These are phyloP conservation scores for Starmerella apis DNA, from an alignment of 805 yeast genomes.

Conservation along the genomic window DNA sequence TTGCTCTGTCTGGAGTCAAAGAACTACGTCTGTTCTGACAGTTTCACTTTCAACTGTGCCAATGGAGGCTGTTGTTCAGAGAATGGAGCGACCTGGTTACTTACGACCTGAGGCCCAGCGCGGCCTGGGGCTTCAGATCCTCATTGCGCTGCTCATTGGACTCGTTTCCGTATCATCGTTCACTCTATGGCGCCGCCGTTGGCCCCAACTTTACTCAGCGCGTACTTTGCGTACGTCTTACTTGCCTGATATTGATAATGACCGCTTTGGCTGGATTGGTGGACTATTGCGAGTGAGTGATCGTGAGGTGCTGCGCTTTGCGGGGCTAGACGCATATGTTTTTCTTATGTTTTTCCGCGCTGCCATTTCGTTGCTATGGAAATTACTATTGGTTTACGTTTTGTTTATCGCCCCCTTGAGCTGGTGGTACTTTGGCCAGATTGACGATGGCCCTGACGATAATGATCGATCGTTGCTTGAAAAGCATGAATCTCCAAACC, in stretches of 20 bases:
- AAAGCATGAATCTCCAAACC: conserved; percentile 10
- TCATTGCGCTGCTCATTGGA: conserved; percentile 62
- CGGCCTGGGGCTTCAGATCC: conserved; percentile 67
- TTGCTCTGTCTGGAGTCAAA: no score
- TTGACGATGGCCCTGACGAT: conserved; percentile 41
- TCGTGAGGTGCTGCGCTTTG: conserved; percentile 68
- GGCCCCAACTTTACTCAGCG: conserved; percentile 80
- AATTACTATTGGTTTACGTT: conserved; percentile 60
- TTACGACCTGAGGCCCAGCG: conserved; percentile 32
- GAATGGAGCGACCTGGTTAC: conserved; percentile 19
- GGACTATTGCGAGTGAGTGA: conserved; percentile 57
- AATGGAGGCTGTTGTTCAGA: neutral
- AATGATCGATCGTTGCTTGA: neutral
- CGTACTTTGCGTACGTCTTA: conserved; percentile 46
- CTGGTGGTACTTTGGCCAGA: conserved; percentile 45
- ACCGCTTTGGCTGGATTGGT: conserved; percentile 74
- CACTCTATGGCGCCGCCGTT: conserved; percentile 56
- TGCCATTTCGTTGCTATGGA: conserved; percentile 58
- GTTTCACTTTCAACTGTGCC: neutral
- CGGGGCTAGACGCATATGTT: conserved; percentile 91
- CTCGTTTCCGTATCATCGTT: conserved; percentile 55
- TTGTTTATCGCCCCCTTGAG: conserved; percentile 75
- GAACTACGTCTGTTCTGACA: no score
- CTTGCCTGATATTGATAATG: conserved; percentile 44
- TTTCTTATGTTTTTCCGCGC: conserved; percentile 82